Evolutionary conservation across 306 rosid genomes (phyloP), one percentile per base, ranked within the genome.

Genomic region (Echinosophora koreensis): DNA sequence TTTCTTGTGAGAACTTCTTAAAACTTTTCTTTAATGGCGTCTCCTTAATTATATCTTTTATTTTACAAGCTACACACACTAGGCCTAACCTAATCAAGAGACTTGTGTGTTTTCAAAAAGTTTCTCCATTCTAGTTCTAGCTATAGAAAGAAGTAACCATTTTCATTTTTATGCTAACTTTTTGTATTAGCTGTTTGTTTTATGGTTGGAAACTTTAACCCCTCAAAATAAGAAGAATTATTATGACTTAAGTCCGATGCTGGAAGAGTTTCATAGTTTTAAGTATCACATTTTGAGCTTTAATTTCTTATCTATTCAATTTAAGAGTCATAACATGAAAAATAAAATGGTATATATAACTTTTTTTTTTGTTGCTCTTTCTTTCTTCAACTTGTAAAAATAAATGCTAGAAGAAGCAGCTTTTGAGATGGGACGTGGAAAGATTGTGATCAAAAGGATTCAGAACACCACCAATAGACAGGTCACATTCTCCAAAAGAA

Each of bases 381-480:
- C 46, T 73, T 58, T 30, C 76, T 71, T 22, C 37, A 55, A 54
- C 65, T 71, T 52, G 37, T 38, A 71, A 54, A 15, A 16, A 42
- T 4, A 10, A 38, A 38, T 12, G 42, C 4, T 6, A 59, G 12
- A 8, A 39, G 10, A 39, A 39, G 11, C 46, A 39, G 44, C 9
- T 39, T 39, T 39, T 4, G 61, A 73, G 3, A 90, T 90, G 96
- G 97, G 94, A 2, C 82, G 97, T 16, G 90, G 90, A 42, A 91
- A 88, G 82, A 84, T 91, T 2, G 79, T 78, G 71, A 89, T 91
- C 7, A 82, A 83, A 78, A 91, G 85, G 83, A 91, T 91, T 1
- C 66, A 91, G 78, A 89, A 91, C 81, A 84, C 75, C 12, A 89
- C 90, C 55, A 81, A 86, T 3, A 84, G 97, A 79, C 97, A 91